Base-by-base conservation (phyloP, 148 eudicot species). In the Dysphania ambrosioides region DNA sequence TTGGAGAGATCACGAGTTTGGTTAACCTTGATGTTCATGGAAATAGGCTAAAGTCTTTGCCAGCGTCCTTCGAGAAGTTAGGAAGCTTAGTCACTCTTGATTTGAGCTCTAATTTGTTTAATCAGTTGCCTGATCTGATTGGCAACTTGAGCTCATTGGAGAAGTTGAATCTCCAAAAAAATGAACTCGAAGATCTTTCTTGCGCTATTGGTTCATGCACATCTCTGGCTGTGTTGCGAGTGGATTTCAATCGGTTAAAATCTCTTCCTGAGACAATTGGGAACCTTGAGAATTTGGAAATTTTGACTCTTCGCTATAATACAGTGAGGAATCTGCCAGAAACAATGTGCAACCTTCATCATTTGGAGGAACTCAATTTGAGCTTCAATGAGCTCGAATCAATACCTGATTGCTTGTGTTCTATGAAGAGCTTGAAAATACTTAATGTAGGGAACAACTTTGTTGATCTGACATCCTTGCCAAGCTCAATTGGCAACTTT, bases 341-440 rank as follows among this genome's bases (percentile, higher is more conserved):
- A 24, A 85, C 93, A 19, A 85, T 91, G 80, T 88, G 87, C 21
- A 71, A 74, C 75, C 89, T 91, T 16, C 63, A 30, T 30, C 73
- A 71, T 61, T 71, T 91, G 44, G 85, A 62, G 77, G 91, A 91
- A 72, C 72, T 91, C 18, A 85, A 86, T 74, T 79, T 79, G 66
- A 86, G 97, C 77, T 91, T 91, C 78, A 91, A 91, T 65, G 90
- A 89, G 74, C 82, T 91, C 1, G 89, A 88, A 76, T 73, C 81
- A 42, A 73, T 91, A 68, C 92, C 93, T 0, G 97, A 88, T 80
- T 74, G 85, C 65, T 82, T 91, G 63, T 89, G 91, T 75, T 79
- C 79, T 47, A 84, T 83, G 11, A 63, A 27, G n/a, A 85, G 77
- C 71, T 73, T 91, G 55, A 80, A 81, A 36, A 86, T 81, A 70